phyloP scores from a whole-genome alignment of 805 yeast species.

The Lachancea kluyveri region DNA sequence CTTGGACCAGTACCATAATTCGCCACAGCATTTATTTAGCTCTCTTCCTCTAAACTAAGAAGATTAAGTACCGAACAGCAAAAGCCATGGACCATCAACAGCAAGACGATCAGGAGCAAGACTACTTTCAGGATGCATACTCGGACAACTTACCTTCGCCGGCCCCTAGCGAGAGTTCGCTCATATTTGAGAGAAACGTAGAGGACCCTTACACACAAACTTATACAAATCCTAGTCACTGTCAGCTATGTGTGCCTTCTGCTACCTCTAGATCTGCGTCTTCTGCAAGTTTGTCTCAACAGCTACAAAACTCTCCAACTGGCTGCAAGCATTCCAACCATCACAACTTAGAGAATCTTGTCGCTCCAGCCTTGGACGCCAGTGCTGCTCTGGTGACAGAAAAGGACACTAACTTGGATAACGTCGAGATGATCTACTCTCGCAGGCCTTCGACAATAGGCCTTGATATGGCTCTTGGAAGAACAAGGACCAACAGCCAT shows the following conservation, averaged over 20 bases:
- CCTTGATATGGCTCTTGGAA: constrained; percentile 34
- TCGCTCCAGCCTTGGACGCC: constrained; percentile 81
- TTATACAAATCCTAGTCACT: constrained; percentile 3
- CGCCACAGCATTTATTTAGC: no score
- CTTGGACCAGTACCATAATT: no score
- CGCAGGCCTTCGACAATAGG: constrained; percentile 53
- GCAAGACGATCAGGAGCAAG: background rate
- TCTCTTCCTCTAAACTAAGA: no score
- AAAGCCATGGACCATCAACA: background rate
- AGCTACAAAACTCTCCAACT: background rate
- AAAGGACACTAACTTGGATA: constrained; percentile 51
- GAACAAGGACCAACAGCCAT: constrained; percentile 27
- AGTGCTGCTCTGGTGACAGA: constrained; percentile 59
- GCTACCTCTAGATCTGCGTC: background rate
- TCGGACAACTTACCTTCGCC: constrained; percentile 7
- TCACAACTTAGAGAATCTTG: constrained; percentile 53
- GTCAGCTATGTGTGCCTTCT: constrained; percentile 5
- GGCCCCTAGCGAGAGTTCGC: constrained; percentile 31
- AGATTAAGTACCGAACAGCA: no score
- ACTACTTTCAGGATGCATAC: constrained; percentile 6
- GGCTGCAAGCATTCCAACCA: constrained; percentile 19
- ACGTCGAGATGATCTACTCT: constrained; percentile 64
- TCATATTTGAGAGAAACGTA: constrained; percentile 62
- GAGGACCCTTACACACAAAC: constrained; percentile 42
- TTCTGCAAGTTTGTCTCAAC: background rate